Percentiles rank a stretch among this genome's conserved stretches.
These are phyloP conservation scores for Citrus sinensis DNA, from an alignment of 345 rosid genomes.

Conservation along the genomic window DNA sequence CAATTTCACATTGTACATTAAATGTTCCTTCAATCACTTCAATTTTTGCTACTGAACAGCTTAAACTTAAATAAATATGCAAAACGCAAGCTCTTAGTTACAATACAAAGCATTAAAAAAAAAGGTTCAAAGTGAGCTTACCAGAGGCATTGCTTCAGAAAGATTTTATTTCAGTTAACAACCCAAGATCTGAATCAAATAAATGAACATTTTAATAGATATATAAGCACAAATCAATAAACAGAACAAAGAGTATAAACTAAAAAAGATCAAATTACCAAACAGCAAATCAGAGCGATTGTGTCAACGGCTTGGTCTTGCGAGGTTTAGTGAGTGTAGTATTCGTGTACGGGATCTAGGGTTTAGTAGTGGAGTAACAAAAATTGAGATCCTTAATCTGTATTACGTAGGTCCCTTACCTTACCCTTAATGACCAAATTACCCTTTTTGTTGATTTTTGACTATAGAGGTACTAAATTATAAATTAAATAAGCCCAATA, in stretches of 20 bases:
- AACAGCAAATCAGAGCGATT: neutral
- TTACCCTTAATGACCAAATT: neutral
- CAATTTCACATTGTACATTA: neutral
- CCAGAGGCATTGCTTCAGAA: conserved; percentile 9
- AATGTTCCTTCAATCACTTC: neutral
- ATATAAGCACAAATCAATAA: neutral
- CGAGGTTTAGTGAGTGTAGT: neutral
- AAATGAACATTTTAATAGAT: neutral
- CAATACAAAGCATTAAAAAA: neutral
- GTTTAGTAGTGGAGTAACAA: neutral
- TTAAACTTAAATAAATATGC: neutral
- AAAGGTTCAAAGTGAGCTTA: neutral
- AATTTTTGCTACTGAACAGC: neutral
- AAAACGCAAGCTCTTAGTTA: neutral
- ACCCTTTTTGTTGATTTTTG: neutral
- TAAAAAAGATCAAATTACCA: neutral
- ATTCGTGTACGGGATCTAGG: neutral
- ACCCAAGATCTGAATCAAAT: neutral
- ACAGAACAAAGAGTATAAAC: neutral
- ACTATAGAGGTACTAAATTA: too few species aligned
- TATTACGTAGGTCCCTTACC: neutral
- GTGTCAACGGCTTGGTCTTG: neutral
- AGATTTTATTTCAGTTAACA: neutral
- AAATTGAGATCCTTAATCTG: neutral
- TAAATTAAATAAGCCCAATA: too few species aligned